A percentile compares a stretch with the other conserved stretches of the same genome.
phyloP scores from a whole-genome alignment of 2,329 filamentous ascomycete genomes.

The Penicillium sp. region DNA sequence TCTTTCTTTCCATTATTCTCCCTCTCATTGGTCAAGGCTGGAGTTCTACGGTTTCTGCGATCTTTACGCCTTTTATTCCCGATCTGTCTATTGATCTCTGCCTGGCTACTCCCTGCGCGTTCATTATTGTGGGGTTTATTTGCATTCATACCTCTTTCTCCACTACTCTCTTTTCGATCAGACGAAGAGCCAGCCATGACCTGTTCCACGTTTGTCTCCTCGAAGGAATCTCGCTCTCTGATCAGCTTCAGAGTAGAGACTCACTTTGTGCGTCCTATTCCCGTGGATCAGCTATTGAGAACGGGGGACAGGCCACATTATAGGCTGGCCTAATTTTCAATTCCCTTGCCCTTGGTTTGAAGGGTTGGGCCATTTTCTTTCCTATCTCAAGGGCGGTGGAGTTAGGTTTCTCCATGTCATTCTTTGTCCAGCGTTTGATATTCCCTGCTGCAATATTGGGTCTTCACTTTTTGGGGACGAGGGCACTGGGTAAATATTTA shows the following conservation, averaged over 20 bases:
- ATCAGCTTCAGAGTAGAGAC: not conserved
- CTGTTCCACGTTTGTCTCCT: not conserved
- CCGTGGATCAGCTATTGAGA: not conserved
- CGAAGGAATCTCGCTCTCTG: not conserved
- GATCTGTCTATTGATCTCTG: constrained; percentile 4
- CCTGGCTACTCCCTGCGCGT: constrained; percentile 3
- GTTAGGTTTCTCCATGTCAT: not conserved
- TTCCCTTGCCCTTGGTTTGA: not conserved
- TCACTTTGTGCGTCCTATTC: not conserved
- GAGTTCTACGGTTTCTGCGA: constrained; percentile 3
- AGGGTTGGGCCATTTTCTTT: constrained; percentile 7
- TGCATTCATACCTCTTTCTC: constrained; percentile 8
- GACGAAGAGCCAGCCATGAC: not conserved
- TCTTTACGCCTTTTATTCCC: constrained; percentile 2
- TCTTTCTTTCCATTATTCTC: not conserved
- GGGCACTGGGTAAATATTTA: constrained; percentile 8
- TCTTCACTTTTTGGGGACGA: not conserved
- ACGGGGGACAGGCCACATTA: not conserved
- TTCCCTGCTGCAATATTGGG: constrained; percentile 2
- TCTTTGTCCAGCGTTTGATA: not conserved
- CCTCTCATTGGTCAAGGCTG: constrained; percentile 6
- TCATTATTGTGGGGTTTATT: constrained; percentile 2
- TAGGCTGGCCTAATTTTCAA: not conserved
- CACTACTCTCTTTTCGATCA: not conserved
- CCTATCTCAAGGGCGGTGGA: not conserved